Conservation (phyloP, 495 filamentous ascomycete species). For the Sabuloglossum arenarium region DNA sequence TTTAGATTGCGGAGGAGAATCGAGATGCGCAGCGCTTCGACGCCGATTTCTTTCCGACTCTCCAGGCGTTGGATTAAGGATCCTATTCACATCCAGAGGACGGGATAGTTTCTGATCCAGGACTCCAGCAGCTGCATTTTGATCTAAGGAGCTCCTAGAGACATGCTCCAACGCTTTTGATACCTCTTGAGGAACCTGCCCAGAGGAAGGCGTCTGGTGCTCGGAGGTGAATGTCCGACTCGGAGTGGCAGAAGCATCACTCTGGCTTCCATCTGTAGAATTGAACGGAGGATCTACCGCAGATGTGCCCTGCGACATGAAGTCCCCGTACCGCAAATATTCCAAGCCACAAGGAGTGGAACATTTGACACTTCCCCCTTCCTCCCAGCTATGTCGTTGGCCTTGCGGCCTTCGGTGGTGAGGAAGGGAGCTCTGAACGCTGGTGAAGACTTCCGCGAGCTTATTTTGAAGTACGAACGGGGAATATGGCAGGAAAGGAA, state of each 20-base stretch:
- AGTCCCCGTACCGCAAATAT: neutral
- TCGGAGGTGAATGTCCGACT: neutral
- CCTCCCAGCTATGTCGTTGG: neutral
- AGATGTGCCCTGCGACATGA: neutral
- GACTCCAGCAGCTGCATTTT: neutral
- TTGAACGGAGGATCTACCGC: neutral
- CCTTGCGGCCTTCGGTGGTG: neutral
- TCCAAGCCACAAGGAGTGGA: neutral
- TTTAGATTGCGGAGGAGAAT: neutral
- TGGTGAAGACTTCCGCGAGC: neutral
- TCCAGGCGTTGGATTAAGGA: neutral
- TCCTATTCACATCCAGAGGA: slow-evolving; percentile 1
- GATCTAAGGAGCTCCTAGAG: neutral
- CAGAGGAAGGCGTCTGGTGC: neutral
- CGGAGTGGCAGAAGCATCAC: neutral
- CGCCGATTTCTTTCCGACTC: neutral
- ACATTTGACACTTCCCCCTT: neutral
- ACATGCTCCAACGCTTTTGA: neutral
- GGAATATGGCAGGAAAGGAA: neutral
- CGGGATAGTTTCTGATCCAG: neutral
- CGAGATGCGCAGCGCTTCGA: neutral
- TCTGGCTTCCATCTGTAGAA: neutral
- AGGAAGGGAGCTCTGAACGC: neutral
- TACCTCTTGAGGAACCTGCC: neutral
- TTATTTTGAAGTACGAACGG: neutral